Percentiles rank a stretch among this genome's conserved stretches.
These are phyloP conservation scores for Pseudophaeomoniella oleicola DNA, from an alignment of 2,329 filamentous ascomycete species.

Conservation along the genomic window DNA sequence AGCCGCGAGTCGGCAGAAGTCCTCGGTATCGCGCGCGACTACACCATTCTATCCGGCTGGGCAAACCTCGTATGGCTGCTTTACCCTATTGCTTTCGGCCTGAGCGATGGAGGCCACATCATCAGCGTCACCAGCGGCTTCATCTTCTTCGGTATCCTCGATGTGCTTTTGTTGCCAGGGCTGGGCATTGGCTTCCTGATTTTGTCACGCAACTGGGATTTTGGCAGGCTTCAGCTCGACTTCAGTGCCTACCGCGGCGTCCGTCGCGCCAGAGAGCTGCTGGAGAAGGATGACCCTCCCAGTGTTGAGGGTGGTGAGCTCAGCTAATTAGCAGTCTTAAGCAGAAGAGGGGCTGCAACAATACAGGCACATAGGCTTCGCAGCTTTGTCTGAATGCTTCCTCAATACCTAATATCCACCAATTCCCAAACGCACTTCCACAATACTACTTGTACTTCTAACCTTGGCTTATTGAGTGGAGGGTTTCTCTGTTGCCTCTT, in stretches of 20 bases:
- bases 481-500: too few relatives aligned
- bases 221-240: constrained; percentile 33
- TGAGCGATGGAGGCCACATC: constrained; percentile 37
- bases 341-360: too few relatives aligned
- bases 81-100: constrained; percentile 40
- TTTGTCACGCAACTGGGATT: constrained; percentile 37
- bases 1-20: constrained; percentile 24
- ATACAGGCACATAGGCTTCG: too few relatives aligned
- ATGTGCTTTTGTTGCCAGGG: constrained; percentile 33
- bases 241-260: constrained; percentile 35
- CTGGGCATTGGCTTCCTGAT: constrained; percentile 28
- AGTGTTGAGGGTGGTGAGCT: too few relatives aligned
- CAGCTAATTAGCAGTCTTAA: too few relatives aligned
- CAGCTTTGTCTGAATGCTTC: too few relatives aligned
- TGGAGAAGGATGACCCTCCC: too few relatives aligned
- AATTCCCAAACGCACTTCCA: too few relatives aligned
- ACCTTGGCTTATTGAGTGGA: too few relatives aligned
- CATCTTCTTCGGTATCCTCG: constrained; percentile 41
- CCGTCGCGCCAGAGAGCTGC: not conserved
- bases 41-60: constrained; percentile 32
- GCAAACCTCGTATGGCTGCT: constrained; percentile 20
- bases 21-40: constrained; percentile 29
- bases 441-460: too few relatives aligned
- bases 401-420: too few relatives aligned
- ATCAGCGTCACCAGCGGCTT: constrained; percentile 31